These are phyloP conservation scores for Dothideomycetes sp. DNA, from an alignment of 2,329 filamentous ascomycete genomes.

Conservation along the genomic window DNA sequence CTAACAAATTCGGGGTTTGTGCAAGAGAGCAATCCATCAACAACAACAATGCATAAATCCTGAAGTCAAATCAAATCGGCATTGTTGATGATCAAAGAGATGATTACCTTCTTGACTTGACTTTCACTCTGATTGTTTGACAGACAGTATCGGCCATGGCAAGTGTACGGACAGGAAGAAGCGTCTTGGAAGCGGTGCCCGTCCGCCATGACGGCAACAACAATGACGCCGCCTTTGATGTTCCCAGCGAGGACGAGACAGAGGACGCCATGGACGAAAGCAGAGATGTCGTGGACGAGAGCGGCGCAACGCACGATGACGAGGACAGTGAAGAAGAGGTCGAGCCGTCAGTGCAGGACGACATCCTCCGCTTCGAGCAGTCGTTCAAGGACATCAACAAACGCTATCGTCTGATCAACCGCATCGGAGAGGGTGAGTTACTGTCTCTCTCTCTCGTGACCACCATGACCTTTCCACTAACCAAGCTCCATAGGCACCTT, in stretches of 20 bases:
- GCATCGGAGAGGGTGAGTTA: conserved; percentile 79
- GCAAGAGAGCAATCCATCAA: neutral
- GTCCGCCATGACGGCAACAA: no score
- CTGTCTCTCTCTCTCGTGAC: conserved; percentile 14
- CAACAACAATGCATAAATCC: conserved; percentile 4
- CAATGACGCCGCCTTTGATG: conserved; percentile 15
- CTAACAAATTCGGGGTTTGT: conserved; percentile 3
- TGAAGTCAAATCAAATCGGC: no score
- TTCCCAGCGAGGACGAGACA: conserved; percentile 15
- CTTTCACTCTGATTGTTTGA: no score
- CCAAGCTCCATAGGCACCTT: conserved; percentile 63
- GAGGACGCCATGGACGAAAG: conserved; percentile 35
- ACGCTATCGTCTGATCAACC: conserved; percentile 83
- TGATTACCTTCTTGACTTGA: no score
- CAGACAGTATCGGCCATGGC: conserved; percentile 5
- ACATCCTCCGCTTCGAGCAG: conserved; percentile 77
- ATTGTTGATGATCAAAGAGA: no score
- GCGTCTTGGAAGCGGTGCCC: conserved; percentile 6
- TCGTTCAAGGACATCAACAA: conserved; percentile 77
- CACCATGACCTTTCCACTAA: neutral
- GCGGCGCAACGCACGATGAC: conserved; percentile 42
- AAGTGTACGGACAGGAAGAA: conserved; percentile 10
- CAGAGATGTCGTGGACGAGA: conserved; percentile 41
- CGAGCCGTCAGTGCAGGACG: conserved; percentile 63
- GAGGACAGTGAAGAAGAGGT: conserved; percentile 36